Evolutionary conservation across 495 filamentous ascomycete species (phyloP), one percentile per base, ranked within the genome.

Genomic region (Cercophora samala): DNA sequence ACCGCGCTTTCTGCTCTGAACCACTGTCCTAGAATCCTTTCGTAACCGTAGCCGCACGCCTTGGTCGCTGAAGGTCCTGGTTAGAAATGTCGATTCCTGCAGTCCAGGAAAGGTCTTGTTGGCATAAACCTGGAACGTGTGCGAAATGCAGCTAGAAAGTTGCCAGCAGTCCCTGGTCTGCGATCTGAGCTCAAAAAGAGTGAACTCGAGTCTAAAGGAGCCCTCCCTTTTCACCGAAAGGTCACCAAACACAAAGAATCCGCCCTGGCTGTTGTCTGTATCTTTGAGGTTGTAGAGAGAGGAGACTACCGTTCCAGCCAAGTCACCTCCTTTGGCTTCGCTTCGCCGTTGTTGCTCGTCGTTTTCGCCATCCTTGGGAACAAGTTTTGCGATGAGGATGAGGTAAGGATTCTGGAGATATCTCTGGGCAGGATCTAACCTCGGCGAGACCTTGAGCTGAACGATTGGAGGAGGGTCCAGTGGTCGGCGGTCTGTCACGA

Each of bases 241-340:
- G 76, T 99, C 95, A 5, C 91, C 91, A 78, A 97, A 98, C n/a
- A 98, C 91, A 68, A 99, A 98, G 81, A 96, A 99, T 1, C 91
- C 93, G 15, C 93, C 93, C 83, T 97, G 94, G 85, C 72, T 87
- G 77, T 99, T 97, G 74, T 94, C 87, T 17, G 90, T 87, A 75
- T 98, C 93, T 77, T 98, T 98, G 68, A 98, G 79, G 61, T 92
- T 87, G 79, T 99, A 93, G 62, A 97, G 84, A 24, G 95, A 99
- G 21, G 95, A 98, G 26, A 94, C 92, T 63, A 94, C 79, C 22
- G 90, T 92, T 23, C 95, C 95, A 25, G 77, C 75, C 69, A 83
- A 72, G 59, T 80, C 74, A 66, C 81, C 81, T 61, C 89, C 87
- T 58, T 97, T 83, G 13, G 88, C 65, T 17, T 71, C 71, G 1